Evolutionary conservation across 495 filamentous ascomycete genomes (phyloP).

Genomic region (Xylaria venustula): DNA sequence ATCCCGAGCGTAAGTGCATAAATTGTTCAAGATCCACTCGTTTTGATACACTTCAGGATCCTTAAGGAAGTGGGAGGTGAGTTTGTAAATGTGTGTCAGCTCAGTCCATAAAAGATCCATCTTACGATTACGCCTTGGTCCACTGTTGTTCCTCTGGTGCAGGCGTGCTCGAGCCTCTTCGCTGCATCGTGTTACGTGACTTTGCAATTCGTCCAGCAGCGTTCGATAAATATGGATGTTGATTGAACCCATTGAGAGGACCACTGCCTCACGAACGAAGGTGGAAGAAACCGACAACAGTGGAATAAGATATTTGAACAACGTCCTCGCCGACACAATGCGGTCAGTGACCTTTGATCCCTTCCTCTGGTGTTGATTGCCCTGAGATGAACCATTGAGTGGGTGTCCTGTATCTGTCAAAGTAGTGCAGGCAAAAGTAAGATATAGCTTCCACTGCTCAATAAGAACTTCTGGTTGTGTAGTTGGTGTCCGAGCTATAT

Average conservation of each 20-base stretch:
- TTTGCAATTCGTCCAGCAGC: constrained; percentile 84
- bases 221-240: constrained; percentile 95
- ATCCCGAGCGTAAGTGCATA: constrained; percentile 87
- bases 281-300: constrained; percentile 73
- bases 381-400: constrained; percentile 54
- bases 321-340: constrained; percentile 78
- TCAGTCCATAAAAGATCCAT: constrained; percentile 88
- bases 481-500: constrained; percentile 58
- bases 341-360: constrained; percentile 80
- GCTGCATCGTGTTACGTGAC: constrained; percentile 74
- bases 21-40: constrained; percentile 89
- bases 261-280: constrained; percentile 85
- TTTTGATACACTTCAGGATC: constrained; percentile 77
- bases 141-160: constrained; percentile 76
- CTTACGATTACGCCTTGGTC: constrained; percentile 68
- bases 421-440: constrained; percentile 96
- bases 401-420: constrained; percentile 77
- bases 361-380: constrained; percentile 81
- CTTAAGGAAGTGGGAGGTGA: constrained; percentile 88
- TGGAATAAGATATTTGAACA: constrained; percentile 89
- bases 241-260: constrained; percentile 87
- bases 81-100: constrained; percentile 91
- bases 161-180: constrained; percentile 86
- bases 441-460: constrained; percentile 98
- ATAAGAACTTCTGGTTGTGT: constrained; percentile 84